phyloP scores from a whole-genome alignment of 2,329 filamentous ascomycete genomes.

The Pyrenochaeta sp. region DNA sequence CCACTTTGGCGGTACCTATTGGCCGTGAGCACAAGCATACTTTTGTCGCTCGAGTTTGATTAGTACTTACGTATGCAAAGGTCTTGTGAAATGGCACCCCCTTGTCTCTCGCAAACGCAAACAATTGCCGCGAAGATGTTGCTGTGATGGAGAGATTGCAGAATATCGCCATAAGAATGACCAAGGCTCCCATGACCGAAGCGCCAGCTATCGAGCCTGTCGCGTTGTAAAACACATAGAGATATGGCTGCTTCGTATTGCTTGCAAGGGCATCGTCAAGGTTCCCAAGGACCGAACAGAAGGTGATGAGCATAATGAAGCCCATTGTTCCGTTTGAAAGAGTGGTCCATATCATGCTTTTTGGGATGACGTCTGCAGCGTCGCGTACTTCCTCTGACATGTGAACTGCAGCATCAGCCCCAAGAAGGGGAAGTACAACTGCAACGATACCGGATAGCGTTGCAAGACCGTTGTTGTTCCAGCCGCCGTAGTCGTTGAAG shows the following conservation, averaged over 20 bases:
- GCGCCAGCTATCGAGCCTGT: conserved; percentile 32
- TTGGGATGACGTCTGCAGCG: conserved; percentile 39
- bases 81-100: conserved; percentile 30
- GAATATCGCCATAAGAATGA: conserved; percentile 34
- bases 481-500: conserved; percentile 56
- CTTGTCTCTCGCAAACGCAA: conserved; percentile 31
- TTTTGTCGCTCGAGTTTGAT: not conserved
- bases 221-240: conserved; percentile 37
- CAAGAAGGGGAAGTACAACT: not conserved
- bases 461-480: conserved; percentile 51
- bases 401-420: conserved; percentile 48
- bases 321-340: conserved; percentile 49
- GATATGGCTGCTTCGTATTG: conserved; percentile 24
- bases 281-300: conserved; percentile 24
- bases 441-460: conserved; percentile 45
- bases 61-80: conserved; percentile 19
- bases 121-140: conserved; percentile 37
- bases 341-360: conserved; percentile 50
- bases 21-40: not conserved
- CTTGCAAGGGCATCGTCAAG: conserved; percentile 6
- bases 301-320: conserved; percentile 42
- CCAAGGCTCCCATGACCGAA: conserved; percentile 33
- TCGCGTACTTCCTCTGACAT: conserved; percentile 47
- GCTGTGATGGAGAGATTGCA: conserved; percentile 47
- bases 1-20: conserved; percentile 30